Conservation (phyloP, 768 basidiomycete genomes). For the Panus rudis region DNA sequence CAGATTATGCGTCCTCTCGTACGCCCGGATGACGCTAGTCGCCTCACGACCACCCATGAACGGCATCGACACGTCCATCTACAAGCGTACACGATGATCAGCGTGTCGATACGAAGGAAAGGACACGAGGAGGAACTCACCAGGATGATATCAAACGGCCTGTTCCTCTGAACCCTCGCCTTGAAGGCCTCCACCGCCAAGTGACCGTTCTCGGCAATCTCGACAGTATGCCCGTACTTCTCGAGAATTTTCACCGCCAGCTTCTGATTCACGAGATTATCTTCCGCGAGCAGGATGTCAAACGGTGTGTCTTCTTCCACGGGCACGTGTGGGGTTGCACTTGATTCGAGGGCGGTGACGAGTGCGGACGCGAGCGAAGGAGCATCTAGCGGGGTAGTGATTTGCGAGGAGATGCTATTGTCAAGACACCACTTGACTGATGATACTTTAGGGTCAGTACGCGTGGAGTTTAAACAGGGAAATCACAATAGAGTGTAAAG, state of each 20-base stretch:
- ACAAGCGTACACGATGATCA: not conserved
- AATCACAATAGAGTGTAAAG: constrained; percentile 1
- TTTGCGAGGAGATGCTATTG: constrained; percentile 92
- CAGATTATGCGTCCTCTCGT: constrained; percentile 67
- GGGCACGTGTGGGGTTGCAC: constrained; percentile 84
- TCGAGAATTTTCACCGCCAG: constrained; percentile 95
- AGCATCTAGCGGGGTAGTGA: constrained; percentile 82
- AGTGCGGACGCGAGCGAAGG: constrained; percentile 90
- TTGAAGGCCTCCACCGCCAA: constrained; percentile 91
- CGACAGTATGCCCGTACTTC: constrained; percentile 90
- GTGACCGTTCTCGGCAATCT: constrained; percentile 96
- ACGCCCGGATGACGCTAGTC: constrained; percentile 83
- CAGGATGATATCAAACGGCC: constrained; percentile 87
- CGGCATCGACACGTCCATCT: constrained; percentile 99
- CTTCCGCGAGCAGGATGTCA: constrained; percentile 94
- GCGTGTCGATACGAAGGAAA: not conserved
- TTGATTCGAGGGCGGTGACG: constrained; percentile 90
- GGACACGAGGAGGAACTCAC: constrained; percentile 38
- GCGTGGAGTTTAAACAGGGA: constrained; percentile 8
- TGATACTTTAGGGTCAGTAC: constrained; percentile 18
- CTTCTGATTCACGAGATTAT: constrained; percentile 94
- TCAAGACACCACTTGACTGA: constrained; percentile 94
- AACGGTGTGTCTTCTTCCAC: constrained; percentile 82
- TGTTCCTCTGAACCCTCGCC: constrained; percentile 56
- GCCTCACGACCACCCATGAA: constrained; percentile 99